Conservation (phyloP, 2,329 filamentous ascomycete genomes). For the Microcyclospora tardicrescens region DNA sequence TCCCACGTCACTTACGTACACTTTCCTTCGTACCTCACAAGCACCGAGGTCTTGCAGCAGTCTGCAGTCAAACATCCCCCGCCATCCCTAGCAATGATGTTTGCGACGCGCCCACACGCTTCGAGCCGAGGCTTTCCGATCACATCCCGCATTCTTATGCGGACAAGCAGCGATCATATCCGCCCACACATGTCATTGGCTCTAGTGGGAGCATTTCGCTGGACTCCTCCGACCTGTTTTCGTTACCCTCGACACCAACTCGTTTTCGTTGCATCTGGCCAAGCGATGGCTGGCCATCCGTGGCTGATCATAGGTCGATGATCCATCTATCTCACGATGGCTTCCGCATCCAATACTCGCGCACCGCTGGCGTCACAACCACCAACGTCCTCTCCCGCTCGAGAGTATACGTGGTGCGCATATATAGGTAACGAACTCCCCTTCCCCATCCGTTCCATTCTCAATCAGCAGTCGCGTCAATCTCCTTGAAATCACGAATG, state of each 20-base stretch:
- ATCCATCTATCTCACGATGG: background rate
- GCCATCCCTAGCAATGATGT: no score
- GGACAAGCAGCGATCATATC: background rate
- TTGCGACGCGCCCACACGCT: no score
- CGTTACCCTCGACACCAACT: background rate
- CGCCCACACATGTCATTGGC: background rate
- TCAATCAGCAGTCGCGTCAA: background rate
- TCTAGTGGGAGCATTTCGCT: background rate
- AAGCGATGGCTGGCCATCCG: slow-evolving; percentile 2
- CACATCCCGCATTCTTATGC: background rate
- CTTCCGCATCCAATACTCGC: no score
- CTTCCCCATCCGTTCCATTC: background rate
- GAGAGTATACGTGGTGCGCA: background rate
- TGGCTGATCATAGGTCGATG: slow-evolving; percentile 1
- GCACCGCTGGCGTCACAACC: no score
- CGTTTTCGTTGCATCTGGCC: no score
- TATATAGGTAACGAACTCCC: slow-evolving; percentile 1
- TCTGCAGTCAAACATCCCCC: no score
- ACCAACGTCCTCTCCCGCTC: background rate
- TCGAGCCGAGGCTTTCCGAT: no score
- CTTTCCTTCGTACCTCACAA: no score
- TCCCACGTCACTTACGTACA: no score
- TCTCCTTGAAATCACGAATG: slow-evolving; percentile 1
- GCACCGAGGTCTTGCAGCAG: no score
- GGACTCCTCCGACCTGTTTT: slow-evolving; percentile 3